Base-by-base conservation (phyloP, 192 early-diverging fungal species). In the Chytriomyces sp. region DNA sequence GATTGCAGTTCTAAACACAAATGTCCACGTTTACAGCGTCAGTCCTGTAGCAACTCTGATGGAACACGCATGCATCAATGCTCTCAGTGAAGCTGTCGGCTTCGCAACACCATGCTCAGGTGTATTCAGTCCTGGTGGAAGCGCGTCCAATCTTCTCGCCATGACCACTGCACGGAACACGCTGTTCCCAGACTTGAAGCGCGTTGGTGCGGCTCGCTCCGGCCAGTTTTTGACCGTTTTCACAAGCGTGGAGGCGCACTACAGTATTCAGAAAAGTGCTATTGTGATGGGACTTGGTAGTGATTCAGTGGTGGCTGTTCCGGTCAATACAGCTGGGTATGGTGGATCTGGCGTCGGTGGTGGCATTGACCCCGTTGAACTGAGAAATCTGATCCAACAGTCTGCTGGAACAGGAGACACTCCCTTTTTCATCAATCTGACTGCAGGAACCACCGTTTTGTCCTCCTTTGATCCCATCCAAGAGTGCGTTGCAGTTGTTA, bases 351-450 rank as follows among this genome's bases (percentile, higher is more conserved):
- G 44, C 0, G 11, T 44, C n/a, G 70, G 18, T 57, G 53, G 70
- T 20, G 13, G 26, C 43, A 57, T 57, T 13, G 47, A 66, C 28
- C 61, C 64, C 7, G 10, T 11, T 24, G 45, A 10, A 16, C 62
- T 53, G 11, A 7, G 24, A 9, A 7, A 9, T 7, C 13, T 11
- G 7, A 45, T 70, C 4, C 66, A 26, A 7, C n/a, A 53, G 6
- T 45, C 76, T 13, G 18, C 57, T 53, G 79, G 70, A 7, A 18
- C 69, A 1, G 91, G 86, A 18, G 86, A 86, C 7, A 82, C 82
- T 10, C 94, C 94, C 16, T 94, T 93, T 67, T 94, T 94, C 74
- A 89, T 95, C 77, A 93, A 92, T 77, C 91, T 90, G 8, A 95
- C 94, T 0, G 89, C 91, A 50, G 94, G 94, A 47, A 95, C 94